A percentile compares a stretch with the other conserved stretches of the same genome.
Conservation (phyloP, 768 basidiomycete genomes). For the Trametes maxima region DNA sequence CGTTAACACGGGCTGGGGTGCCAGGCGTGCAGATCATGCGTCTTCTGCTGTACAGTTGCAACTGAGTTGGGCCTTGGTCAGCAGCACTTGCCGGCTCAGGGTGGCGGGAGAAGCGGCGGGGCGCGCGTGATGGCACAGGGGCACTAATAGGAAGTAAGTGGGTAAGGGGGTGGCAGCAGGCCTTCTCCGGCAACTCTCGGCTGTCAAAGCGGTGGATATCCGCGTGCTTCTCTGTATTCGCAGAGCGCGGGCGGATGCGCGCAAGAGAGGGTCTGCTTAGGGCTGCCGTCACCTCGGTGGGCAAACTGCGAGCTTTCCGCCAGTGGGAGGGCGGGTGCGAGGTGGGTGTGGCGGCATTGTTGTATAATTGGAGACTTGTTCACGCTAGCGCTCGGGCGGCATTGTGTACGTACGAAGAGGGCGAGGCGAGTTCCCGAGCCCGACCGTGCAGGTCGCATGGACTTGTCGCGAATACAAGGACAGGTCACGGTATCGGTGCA, state of each 20-base stretch:
- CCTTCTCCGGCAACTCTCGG: conserved; percentile 17
- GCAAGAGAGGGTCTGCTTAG: not conserved
- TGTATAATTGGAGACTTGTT: too few species aligned
- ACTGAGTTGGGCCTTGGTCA: too few species aligned
- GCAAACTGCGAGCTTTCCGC: too few species aligned
- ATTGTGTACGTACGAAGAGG: not conserved
- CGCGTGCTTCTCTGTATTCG: conserved; percentile 17
- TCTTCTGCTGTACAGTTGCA: too few species aligned
- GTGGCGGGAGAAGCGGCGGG: not conserved
- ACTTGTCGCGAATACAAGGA: not conserved
- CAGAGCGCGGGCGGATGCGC: not conserved
- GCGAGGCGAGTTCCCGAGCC: not conserved
- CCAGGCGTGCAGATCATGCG: too few species aligned
- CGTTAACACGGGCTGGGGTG: too few species aligned
- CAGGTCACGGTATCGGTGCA: not conserved
- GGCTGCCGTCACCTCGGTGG: not conserved
- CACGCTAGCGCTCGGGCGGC: too few species aligned
- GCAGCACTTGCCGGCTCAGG: too few species aligned
- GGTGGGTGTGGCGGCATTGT: too few species aligned
- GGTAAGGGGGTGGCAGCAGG: not conserved
- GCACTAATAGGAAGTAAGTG: not conserved
- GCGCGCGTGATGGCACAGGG: not conserved
- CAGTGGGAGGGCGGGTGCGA: too few species aligned
- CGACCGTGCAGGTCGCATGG: not conserved
- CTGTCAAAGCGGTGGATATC: conserved; percentile 6